phyloP scores from a whole-genome alignment of 2,329 filamentous ascomycete genomes.

The Sporothrix variecibatus region DNA sequence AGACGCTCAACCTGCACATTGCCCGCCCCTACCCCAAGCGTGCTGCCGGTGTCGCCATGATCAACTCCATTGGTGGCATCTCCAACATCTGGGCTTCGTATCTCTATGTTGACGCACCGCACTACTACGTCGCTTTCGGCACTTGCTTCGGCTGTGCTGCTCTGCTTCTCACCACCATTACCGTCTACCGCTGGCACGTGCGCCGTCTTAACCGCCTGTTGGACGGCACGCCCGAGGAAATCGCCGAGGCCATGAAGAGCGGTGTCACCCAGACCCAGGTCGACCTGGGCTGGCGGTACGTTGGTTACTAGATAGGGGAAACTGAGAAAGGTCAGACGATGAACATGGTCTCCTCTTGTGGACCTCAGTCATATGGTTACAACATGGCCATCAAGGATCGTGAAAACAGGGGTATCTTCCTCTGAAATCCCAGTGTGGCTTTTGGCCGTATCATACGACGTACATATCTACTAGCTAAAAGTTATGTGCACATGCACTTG shows the following conservation, averaged over 20 bases:
- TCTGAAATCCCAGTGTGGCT: background rate
- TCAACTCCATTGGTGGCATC: slow-evolving; percentile 42
- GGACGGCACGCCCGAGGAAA: slow-evolving; percentile 31
- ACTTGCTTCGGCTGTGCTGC: slow-evolving; percentile 31
- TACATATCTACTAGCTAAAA: background rate
- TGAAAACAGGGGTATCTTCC: background rate
- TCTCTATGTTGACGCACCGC: slow-evolving; percentile 36
- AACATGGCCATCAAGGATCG: background rate
- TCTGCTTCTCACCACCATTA: slow-evolving; percentile 32
- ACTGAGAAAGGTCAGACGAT: background rate
- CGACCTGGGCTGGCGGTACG: slow-evolving; percentile 35
- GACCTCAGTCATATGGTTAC: background rate
- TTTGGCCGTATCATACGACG: background rate
- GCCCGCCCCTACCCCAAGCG: slow-evolving; percentile 46
- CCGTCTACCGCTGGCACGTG: slow-evolving; percentile 32
- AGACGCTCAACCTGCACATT: slow-evolving; percentile 39
- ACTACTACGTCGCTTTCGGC: slow-evolving; percentile 33
- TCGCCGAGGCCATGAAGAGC: slow-evolving; percentile 32
- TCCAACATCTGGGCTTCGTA: slow-evolving; percentile 43
- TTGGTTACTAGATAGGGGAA: background rate
- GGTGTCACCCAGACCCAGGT: slow-evolving; percentile 35
- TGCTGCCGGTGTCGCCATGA: slow-evolving; percentile 44
- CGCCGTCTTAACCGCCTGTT: slow-evolving; percentile 31
- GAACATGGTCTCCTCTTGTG: background rate
- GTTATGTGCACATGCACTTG: background rate